Conservation (phyloP, 805 yeast species). For the Yarrowia osloensis region DNA sequence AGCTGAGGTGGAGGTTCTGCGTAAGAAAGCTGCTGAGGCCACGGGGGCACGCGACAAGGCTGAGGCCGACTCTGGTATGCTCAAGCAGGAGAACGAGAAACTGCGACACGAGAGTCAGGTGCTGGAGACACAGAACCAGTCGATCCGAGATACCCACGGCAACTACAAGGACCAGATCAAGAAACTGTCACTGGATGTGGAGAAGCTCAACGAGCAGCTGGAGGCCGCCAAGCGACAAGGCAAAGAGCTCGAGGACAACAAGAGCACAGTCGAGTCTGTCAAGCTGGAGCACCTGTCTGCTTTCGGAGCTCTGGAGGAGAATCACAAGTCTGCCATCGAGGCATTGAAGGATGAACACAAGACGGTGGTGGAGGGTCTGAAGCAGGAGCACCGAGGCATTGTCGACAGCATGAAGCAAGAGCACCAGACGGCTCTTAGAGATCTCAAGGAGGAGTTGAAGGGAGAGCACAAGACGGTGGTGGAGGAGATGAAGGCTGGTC, state of each 20-base stretch:
- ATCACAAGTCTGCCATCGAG: not conserved
- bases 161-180: conserved; percentile 28
- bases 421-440: not conserved
- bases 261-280: not conserved
- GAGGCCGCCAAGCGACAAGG: not conserved
- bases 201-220: not conserved
- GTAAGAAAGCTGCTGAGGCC: not conserved
- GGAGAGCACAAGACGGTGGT: not conserved
- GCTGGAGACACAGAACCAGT: conserved; percentile 26
- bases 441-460: conserved; percentile 14
- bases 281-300: not conserved
- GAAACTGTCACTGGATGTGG: not conserved
- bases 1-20: not conserved
- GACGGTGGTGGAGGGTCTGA: not conserved
- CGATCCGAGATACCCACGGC: conserved; percentile 24
- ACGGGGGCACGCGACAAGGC: conserved; percentile 6
- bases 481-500: not conserved
- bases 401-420: not conserved
- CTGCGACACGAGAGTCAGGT: conserved; percentile 18
- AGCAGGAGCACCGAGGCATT: not conserved
- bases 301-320: not conserved
- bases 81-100: conserved; percentile 3
- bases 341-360: not conserved
- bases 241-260: not conserved
- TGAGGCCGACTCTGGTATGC: not conserved